Evolutionary conservation across 345 rosid genomes (phyloP).

Genomic region (Pistacia integerrima): DNA sequence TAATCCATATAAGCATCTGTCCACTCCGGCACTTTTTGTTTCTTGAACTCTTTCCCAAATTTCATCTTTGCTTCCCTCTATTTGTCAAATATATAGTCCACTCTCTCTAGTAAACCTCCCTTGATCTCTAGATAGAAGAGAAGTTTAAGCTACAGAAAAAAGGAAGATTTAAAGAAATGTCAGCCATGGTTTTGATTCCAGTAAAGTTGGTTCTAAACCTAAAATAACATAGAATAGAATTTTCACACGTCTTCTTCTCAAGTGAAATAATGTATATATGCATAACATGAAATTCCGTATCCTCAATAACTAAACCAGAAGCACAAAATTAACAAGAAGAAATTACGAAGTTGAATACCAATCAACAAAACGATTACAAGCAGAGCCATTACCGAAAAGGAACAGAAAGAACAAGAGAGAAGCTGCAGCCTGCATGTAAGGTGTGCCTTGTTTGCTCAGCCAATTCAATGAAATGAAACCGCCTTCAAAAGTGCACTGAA

Average conservation of each 20-base stretch:
- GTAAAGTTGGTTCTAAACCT: no score
- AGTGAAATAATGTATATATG: not conserved
- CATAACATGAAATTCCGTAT: not conserved
- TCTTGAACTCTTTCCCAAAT: constrained; percentile 65
- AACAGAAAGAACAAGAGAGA: not conserved
- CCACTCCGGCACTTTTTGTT: constrained; percentile 77
- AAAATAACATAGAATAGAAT: no score
- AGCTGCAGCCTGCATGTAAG: not conserved
- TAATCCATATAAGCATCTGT: constrained; percentile 69
- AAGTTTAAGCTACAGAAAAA: not conserved
- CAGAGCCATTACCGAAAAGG: not conserved
- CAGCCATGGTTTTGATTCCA: not conserved
- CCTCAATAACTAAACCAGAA: not conserved
- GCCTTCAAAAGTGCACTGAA: not conserved
- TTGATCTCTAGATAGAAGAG: not conserved
- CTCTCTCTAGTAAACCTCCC: not conserved
- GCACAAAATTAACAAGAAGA: not conserved
- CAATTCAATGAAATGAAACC: no score
- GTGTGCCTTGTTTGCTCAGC: not conserved
- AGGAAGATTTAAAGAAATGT: not conserved
- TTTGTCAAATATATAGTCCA: not conserved
- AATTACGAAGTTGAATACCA: not conserved
- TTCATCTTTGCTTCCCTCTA: constrained; percentile 40
- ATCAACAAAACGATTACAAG: not conserved
- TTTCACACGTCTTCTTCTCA: no score